Base-by-base conservation (phyloP, 169 alveolate genomes). In the Besnoitia besnoiti region DNA sequence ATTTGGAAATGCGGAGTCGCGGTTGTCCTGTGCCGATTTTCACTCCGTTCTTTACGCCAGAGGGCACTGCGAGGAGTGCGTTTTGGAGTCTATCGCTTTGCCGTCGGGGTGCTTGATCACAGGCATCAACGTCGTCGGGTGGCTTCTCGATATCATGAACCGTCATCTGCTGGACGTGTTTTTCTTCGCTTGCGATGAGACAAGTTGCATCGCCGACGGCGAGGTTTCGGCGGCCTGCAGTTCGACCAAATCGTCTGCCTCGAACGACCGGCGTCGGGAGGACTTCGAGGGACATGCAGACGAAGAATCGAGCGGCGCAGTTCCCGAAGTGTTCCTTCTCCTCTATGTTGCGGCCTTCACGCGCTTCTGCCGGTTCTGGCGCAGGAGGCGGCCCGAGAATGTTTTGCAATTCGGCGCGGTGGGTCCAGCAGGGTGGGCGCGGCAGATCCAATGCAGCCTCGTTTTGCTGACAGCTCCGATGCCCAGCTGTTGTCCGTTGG, bases 91-190 rank as follows among this genome's bases (percentile, higher is more conserved):
- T n/a, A 0, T 55, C 67, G 7, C 67, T 55, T 21, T 19, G 24
- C 12, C 67, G 30, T 19, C 12, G n/a, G 24, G n/a, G 67, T n/a
- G 24, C 30, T 55, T 16, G 12, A 49, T 49, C 24, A n/a, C 46
- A 73, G 82, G 82, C 82, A 73, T 73, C 82, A 73, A 73, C 24
- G 82, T 73, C 46, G 82, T 73, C 39, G 82, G 46, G 12, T 73
- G 82, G 82, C 82, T 73, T 73, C 82, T 73, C 46, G 47, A 73
- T 0, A 73, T 73, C 44, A 73, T 73, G 82, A n/a, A 73, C n/a
- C 82, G 82, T 8, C 82, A 42, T 73, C 82, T 73, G 16, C 82
- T 73, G 39, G 82, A 73, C 46, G 46, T 73, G 16, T 73, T 73
- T 16, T n/a, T 73, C 46, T 37, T 73, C n/a, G 82, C 82, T 0